Conservation (phyloP, 371 early-diverging fungal genomes). For the Mortierella sp. region DNA sequence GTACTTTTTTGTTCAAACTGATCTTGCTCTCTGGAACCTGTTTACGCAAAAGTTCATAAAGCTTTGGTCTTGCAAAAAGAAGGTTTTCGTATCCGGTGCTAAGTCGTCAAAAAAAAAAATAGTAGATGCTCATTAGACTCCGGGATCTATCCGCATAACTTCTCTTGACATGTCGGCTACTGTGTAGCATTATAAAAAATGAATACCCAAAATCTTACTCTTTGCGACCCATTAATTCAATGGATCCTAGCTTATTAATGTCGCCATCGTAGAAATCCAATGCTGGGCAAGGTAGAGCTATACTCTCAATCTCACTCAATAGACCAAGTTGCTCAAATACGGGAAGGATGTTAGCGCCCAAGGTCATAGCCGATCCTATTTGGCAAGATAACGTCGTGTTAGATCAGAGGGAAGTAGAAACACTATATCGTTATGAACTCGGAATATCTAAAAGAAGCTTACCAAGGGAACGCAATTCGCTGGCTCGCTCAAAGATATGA, state of each 20-base stretch:
- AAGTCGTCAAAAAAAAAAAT: neutral
- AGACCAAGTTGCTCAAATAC: conserved; percentile 25
- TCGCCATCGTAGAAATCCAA: neutral
- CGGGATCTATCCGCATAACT: too few species aligned
- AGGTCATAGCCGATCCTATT: conserved; percentile 17
- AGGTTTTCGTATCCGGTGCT: conserved; percentile 20
- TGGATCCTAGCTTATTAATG: conserved; percentile 12
- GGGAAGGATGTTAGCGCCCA: conserved; percentile 17
- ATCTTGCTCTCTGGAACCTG: conserved; percentile 20
- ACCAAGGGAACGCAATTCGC: conserved; percentile 8
- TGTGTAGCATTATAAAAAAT: too few species aligned
- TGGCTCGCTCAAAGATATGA: conserved; percentile 1
- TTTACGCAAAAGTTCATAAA: conserved; percentile 18
- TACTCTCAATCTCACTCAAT: conserved; percentile 14
- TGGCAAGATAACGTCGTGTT: neutral
- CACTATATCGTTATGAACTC: too few species aligned
- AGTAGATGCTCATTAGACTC: neutral
- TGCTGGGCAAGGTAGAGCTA: neutral
- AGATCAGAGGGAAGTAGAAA: neutral
- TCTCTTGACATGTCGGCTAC: too few species aligned
- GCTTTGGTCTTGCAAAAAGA: conserved; percentile 17
- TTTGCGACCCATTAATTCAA: conserved; percentile 8
- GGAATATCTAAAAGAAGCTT: neutral
- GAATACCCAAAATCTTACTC: neutral
- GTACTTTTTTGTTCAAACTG: conserved; percentile 13